These are phyloP conservation scores for Solanum neorickii DNA, from an alignment of 257 asterid species.

Conservation along the genomic window DNA sequence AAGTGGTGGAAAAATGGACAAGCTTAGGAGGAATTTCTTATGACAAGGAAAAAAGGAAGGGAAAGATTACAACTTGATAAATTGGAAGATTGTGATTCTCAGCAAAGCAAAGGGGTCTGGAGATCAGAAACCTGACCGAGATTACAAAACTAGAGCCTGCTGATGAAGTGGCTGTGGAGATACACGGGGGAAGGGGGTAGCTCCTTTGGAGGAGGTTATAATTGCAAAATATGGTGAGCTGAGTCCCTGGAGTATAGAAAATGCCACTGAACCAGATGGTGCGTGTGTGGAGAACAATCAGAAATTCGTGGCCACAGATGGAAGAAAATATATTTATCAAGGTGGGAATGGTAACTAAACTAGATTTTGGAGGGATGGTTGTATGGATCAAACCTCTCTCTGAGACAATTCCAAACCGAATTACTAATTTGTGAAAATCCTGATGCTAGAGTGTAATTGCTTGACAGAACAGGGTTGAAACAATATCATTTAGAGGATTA, in stretches of 20 bases:
- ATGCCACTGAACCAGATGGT: not conserved
- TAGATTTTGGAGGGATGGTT: not conserved
- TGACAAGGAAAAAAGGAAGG: not conserved
- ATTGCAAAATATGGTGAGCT: not conserved
- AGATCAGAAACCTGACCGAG: not conserved
- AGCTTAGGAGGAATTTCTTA: not conserved
- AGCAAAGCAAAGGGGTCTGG: not conserved
- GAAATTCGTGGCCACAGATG: not conserved
- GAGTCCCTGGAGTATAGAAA: not conserved
- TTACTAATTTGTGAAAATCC: not conserved
- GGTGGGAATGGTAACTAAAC: not conserved
- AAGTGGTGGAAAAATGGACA: not conserved
- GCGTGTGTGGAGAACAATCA: not conserved
- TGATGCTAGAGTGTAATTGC: not conserved
- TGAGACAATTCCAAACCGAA: not conserved
- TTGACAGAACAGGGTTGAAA: not conserved
- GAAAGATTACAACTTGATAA: not conserved
- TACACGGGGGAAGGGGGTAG: not conserved
- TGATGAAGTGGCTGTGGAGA: not conserved
- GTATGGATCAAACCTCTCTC: not conserved
- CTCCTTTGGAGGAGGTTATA: not conserved
- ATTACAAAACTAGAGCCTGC: not conserved
- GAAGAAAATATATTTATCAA: not conserved
- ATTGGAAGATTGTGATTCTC: not conserved
- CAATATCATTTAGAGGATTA: not conserved